Percentiles rank a stretch among this genome's conserved stretches.
phyloP scores from a whole-genome alignment of 1,284 basidiomycete species.

The Meripilus lineatus region DNA sequence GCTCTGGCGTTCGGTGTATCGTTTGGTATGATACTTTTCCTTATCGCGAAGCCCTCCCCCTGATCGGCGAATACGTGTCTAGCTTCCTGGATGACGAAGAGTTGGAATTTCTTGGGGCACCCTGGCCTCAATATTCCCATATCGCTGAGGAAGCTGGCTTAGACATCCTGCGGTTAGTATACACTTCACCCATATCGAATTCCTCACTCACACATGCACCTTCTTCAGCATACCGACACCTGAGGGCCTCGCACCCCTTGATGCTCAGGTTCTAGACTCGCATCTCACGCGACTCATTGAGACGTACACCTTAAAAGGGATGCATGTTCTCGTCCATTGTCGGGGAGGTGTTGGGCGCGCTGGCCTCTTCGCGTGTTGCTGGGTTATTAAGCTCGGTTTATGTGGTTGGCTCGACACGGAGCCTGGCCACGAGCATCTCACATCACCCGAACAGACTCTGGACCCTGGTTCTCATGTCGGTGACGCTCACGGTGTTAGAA shows the following conservation, averaged over 20 bases:
- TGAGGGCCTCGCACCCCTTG: conserved; percentile 83
- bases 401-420: conserved; percentile 57
- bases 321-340: conserved; percentile 84
- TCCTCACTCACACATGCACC: not conserved
- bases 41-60: conserved; percentile 39
- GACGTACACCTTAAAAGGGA: conserved; percentile 72
- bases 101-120: conserved; percentile 78
- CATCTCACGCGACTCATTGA: conserved; percentile 70
- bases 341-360: conserved; percentile 94
- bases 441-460: conserved; percentile 1
- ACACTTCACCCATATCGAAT: not conserved
- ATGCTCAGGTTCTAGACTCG: conserved; percentile 59
- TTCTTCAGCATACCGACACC: conserved; percentile 70
- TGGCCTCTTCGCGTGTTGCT: conserved; percentile 88
- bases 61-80: conserved; percentile 3
- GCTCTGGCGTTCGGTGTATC: conserved; percentile 74
- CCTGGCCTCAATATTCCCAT: conserved; percentile 74
- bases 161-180: conserved; percentile 60
- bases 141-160: conserved; percentile 63
- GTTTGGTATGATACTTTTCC: conserved; percentile 58
- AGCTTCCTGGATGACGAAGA: conserved; percentile 86
- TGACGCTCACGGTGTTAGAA: conserved; percentile 23
- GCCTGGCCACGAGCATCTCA: not conserved
- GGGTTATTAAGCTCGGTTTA: conserved; percentile 90
- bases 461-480: not conserved